Evolutionary conservation across 495 filamentous ascomycete species (phyloP).

Genomic region (Cenococcum geophilum): DNA sequence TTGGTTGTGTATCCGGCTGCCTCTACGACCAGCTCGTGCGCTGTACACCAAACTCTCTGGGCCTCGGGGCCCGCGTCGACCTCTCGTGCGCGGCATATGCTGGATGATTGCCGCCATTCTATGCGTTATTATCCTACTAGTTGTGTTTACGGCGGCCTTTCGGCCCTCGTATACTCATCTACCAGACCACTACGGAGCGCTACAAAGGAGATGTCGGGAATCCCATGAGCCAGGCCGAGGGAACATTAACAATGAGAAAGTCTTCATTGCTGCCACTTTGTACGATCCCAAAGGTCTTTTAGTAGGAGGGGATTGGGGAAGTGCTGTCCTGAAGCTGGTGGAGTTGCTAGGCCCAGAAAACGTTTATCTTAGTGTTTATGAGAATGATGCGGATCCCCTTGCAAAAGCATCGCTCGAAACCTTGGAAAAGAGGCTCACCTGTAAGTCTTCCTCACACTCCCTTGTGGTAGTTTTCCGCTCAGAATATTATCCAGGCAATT

Average conservation of each 20-base stretch:
- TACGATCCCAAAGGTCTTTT: constrained; percentile 3
- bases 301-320: constrained; percentile 9
- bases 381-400: constrained; percentile 56
- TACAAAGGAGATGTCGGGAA: constrained; percentile 1
- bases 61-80: neutral
- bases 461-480: too few relatives aligned
- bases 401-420: constrained; percentile 41
- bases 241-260: constrained; percentile 10
- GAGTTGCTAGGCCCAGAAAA: constrained; percentile 47
- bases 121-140: neutral
- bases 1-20: neutral
- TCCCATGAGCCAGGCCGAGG: constrained; percentile 4
- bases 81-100: neutral
- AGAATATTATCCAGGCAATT: constrained; percentile 40
- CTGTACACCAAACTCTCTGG: neutral
- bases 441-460: constrained; percentile 25
- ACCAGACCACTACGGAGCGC: constrained; percentile 4
- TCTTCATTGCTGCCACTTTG: constrained; percentile 10
- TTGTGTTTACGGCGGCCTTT: neutral
- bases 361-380: constrained; percentile 57
- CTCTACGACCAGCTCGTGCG: neutral
- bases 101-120: neutral
- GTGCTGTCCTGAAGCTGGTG: constrained; percentile 7
- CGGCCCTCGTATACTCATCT: constrained; percentile 4
- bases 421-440: constrained; percentile 41